A percentile compares a stretch with the other conserved stretches of the same genome.
Conservation (phyloP, 1,139 yeast genomes). For the Geotrichum cucujoidarum region DNA sequence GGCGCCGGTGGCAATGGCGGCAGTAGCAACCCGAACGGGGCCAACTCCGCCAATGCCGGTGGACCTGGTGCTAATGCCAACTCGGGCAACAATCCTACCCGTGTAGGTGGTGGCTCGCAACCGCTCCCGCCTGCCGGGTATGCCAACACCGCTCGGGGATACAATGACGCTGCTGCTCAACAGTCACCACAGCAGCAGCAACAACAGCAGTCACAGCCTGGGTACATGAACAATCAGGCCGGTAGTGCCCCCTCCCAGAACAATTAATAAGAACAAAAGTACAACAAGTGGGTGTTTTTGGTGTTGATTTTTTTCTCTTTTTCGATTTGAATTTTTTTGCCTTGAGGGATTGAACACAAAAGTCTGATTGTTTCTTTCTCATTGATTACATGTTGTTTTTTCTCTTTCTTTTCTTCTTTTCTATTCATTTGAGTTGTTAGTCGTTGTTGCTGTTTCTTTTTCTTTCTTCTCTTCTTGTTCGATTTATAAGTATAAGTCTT, state of each 20-base stretch:
- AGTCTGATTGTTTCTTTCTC: too few species aligned
- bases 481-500: too few species aligned
- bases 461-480: too few species aligned
- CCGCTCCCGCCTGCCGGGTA: slow-evolving; percentile 10
- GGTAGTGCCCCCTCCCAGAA: background rate
- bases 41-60: slow-evolving; percentile 17
- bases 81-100: slow-evolving; percentile 16
- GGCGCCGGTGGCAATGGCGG: slow-evolving; percentile 11
- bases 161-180: background rate
- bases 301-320: too few species aligned
- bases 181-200: slow-evolving; percentile 9
- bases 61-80: background rate
- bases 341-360: too few species aligned
- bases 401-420: too few species aligned
- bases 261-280: background rate
- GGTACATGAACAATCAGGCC: slow-evolving; percentile 1
- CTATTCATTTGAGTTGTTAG: too few species aligned
- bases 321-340: too few species aligned
- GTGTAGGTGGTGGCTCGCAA: slow-evolving; percentile 18
- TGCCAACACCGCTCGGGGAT: background rate
- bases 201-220: slow-evolving; percentile 7
- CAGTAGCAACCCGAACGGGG: slow-evolving; percentile 19
- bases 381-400: too few species aligned
- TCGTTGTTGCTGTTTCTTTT: too few species aligned
- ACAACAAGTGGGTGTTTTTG: too few species aligned